Percentiles rank a stretch among this genome's conserved stretches.
Conservation (phyloP, 768 basidiomycete species). For the Cystobasidium ongulense region DNA sequence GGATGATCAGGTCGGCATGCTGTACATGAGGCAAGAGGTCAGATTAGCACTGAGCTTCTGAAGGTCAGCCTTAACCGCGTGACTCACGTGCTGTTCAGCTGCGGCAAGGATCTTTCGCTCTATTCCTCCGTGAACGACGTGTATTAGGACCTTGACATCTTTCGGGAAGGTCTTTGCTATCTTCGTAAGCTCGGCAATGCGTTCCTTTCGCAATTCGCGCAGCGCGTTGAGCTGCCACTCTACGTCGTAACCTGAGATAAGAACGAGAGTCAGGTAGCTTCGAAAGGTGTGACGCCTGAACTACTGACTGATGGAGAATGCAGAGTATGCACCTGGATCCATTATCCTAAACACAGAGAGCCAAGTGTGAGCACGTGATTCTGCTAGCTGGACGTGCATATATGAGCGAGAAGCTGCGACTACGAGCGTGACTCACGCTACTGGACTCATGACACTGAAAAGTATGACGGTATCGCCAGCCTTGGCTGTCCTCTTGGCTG, state of each 20-base stretch:
- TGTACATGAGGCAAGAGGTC: not conserved
- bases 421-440: not conserved
- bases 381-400: not conserved
- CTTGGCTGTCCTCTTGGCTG: conserved; percentile 2
- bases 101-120: conserved; percentile 12
- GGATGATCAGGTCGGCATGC: conserved; percentile 15
- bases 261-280: not conserved
- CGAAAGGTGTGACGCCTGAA: not conserved
- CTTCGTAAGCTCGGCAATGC: not conserved
- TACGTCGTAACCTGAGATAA: not conserved
- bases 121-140: conserved; percentile 14
- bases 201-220: not conserved
- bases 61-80: not conserved
- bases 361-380: not conserved
- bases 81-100: conserved; percentile 13
- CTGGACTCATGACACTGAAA: conserved; percentile 7
- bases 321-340: conserved; percentile 13
- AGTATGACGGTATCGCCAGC: conserved; percentile 12
- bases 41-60: not conserved
- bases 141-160: conserved; percentile 14
- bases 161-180: conserved; percentile 15
- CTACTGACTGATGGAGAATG: not conserved
- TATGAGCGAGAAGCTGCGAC: not conserved
- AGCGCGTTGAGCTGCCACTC: conserved; percentile 23
- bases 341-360: not conserved